phyloP scores from a whole-genome alignment of 2,329 filamentous ascomycete genomes.

The Ascochyta koolunga region DNA sequence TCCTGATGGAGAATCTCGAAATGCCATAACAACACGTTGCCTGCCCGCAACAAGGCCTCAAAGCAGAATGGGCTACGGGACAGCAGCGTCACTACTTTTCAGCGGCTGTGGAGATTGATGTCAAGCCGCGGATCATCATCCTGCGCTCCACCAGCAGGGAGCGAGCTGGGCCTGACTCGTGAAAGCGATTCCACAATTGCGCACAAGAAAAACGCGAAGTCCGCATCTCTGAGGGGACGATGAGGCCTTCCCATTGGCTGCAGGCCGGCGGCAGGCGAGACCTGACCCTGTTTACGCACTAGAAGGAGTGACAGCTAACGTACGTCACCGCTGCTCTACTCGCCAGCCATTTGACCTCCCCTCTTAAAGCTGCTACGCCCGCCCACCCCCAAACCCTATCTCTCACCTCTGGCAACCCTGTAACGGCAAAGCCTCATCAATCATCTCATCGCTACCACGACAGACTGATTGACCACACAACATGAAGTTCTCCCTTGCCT shows the following conservation, averaged over 20 bases:
- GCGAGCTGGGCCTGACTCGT: slow-evolving; percentile 15
- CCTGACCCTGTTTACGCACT: slow-evolving; percentile 24
- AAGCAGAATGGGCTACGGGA: background rate
- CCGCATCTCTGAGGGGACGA: slow-evolving; percentile 15
- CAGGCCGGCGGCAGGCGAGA: slow-evolving; percentile 17
- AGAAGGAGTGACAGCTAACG: slow-evolving; percentile 15
- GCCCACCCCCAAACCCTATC: slow-evolving; percentile 12
- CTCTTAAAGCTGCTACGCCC: slow-evolving; percentile 31
- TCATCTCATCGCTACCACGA: slow-evolving; percentile 30
- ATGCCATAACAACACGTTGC: slow-evolving; percentile 30
- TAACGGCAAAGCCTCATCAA: slow-evolving; percentile 19
- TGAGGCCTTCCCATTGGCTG: slow-evolving; percentile 30
- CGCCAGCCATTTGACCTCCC: slow-evolving; percentile 30
- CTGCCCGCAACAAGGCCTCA: slow-evolving; percentile 1
- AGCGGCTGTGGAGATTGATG: slow-evolving; percentile 1
- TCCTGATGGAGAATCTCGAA: slow-evolving; percentile 36
- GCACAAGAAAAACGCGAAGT: slow-evolving; percentile 26
- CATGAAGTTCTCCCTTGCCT: slow-evolving; percentile 78
- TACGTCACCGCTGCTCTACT: slow-evolving; percentile 37
- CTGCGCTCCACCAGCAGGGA: background rate
- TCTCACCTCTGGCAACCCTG: slow-evolving; percentile 13
- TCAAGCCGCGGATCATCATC: slow-evolving; percentile 10
- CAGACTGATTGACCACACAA: slow-evolving; percentile 37
- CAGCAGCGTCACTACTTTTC: slow-evolving; percentile 1
- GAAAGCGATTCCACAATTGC: slow-evolving; percentile 30